A percentile compares a stretch with the other conserved stretches of the same genome.
Evolutionary conservation across 306 rosid genomes (phyloP).

Genomic region (Alnus rubra): DNA sequence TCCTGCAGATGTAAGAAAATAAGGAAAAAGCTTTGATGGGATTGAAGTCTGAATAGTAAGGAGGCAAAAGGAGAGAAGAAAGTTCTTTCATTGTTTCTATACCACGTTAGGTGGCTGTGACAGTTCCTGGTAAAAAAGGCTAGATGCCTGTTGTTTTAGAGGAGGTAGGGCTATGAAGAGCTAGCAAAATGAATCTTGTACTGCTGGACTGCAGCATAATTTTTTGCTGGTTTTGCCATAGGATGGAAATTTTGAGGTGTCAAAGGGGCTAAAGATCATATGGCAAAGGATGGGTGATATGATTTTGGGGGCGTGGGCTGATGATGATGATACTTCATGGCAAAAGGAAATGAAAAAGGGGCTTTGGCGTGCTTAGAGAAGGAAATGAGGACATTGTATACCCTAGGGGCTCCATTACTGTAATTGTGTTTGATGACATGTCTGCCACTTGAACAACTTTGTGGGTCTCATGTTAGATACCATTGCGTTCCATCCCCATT

Average conservation of each 20-base stretch:
- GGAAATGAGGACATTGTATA: slow-evolving; percentile 28
- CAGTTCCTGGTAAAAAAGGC: slow-evolving; percentile 35
- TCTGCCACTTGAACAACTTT: slow-evolving; percentile 55
- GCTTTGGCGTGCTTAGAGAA: slow-evolving; percentile 63
- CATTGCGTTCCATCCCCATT: slow-evolving; percentile 19
- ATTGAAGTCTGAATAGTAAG: slow-evolving; percentile 27
- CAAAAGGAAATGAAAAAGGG: slow-evolving; percentile 37
- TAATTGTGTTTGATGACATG: slow-evolving; percentile 63
- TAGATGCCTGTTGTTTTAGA: slow-evolving; percentile 29
- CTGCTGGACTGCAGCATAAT: slow-evolving; percentile 9
- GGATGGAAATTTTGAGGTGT: slow-evolving; percentile 21
- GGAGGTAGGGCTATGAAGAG: slow-evolving; percentile 25
- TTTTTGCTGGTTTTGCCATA: slow-evolving; percentile 10
- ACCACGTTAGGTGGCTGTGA: slow-evolving; percentile 23
- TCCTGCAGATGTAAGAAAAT: background rate
- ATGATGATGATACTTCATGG: slow-evolving; percentile 55
- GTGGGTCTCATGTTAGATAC: slow-evolving; percentile 47
- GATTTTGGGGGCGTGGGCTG: slow-evolving; percentile 74
- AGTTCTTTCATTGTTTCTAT: slow-evolving; percentile 36
- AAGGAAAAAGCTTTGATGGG: slow-evolving; percentile 26
- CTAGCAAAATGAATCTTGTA: slow-evolving; percentile 17
- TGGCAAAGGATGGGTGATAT: slow-evolving; percentile 51
- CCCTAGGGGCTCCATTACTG: slow-evolving; percentile 49
- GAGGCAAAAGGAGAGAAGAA: slow-evolving; percentile 34
- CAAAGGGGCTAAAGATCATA: slow-evolving; percentile 20